These are phyloP conservation scores for Inga leiocalycina DNA, from an alignment of 306 rosid species.

Conservation along the genomic window DNA sequence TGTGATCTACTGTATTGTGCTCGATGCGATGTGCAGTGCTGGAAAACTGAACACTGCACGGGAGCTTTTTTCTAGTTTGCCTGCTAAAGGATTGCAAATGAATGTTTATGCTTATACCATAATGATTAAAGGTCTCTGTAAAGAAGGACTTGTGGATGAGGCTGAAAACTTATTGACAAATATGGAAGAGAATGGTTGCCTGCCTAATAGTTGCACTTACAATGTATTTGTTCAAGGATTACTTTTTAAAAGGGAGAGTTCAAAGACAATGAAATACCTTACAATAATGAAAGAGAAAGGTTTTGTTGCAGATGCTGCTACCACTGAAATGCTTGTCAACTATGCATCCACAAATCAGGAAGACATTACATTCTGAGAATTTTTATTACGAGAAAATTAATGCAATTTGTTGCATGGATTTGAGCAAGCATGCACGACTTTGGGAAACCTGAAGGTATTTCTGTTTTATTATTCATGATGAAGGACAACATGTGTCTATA, in stretches of 20 bases:
- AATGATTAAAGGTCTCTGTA: neutral
- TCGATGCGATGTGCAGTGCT: neutral
- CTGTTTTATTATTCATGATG: conserved; percentile 14
- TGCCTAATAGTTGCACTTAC: neutral
- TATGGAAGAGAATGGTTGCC: conserved; percentile 1
- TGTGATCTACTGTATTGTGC: neutral
- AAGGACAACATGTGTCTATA: conserved; percentile 10
- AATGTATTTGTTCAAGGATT: neutral
- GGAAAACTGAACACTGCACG: neutral
- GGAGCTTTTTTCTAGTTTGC: neutral
- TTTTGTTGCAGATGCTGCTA: neutral
- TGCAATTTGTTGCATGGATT: conserved; percentile 57
- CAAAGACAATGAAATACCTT: neutral
- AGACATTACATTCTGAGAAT: neutral
- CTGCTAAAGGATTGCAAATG: neutral
- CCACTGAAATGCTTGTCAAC: neutral
- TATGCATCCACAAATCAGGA: neutral
- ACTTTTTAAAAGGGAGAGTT: neutral
- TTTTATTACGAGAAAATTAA: neutral
- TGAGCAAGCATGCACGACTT: conserved; percentile 73
- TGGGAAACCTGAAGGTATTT: conserved; percentile 84
- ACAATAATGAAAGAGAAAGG: neutral
- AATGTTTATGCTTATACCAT: neutral
- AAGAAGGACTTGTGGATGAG: neutral
- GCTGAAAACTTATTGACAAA: neutral